These are phyloP conservation scores for Exophiala sp. DNA, from an alignment of 2,329 filamentous ascomycete genomes.

Conservation along the genomic window DNA sequence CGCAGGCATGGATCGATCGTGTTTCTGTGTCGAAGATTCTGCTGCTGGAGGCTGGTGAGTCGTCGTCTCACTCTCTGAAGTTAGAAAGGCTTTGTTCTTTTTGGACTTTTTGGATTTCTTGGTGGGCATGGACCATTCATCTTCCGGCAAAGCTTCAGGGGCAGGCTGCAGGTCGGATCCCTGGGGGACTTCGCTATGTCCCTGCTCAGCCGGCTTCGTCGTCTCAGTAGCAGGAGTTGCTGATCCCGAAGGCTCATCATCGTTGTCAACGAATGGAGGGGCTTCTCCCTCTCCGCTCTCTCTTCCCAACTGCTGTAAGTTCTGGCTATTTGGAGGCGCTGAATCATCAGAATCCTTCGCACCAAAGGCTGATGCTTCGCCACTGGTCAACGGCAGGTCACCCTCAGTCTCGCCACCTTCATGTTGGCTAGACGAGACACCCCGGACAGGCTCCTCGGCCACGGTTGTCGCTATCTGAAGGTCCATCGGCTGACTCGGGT, in stretches of 20 bases:
- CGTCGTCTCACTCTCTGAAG: neutral
- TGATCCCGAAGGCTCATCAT: neutral
- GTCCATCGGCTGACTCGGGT: too few species aligned
- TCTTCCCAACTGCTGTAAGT: constrained; percentile 5
- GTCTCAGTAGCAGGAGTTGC: neutral
- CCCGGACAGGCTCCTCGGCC: too few species aligned
- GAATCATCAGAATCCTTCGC: too few species aligned
- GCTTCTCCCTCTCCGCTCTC: constrained; percentile 3
- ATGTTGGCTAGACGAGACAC: too few species aligned
- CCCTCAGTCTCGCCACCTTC: neutral
- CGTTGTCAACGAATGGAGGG: neutral
- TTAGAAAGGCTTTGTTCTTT: constrained; percentile 6
- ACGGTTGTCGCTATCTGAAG: too few species aligned
- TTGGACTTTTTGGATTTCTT: constrained; percentile 32
- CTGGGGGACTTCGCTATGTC: neutral
- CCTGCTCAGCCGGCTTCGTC: neutral
- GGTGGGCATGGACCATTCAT: constrained; percentile 24
- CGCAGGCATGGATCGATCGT: too few species aligned
- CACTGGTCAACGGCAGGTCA: neutral
- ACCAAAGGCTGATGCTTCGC: neutral
- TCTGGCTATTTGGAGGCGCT: neutral
- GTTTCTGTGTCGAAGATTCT: neutral
- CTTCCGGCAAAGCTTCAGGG: neutral
- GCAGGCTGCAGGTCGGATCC: neutral
- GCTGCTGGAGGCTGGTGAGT: neutral